Evolutionary conservation across 1,284 basidiomycete species (phyloP).

Genomic region (Boletus smithii): DNA sequence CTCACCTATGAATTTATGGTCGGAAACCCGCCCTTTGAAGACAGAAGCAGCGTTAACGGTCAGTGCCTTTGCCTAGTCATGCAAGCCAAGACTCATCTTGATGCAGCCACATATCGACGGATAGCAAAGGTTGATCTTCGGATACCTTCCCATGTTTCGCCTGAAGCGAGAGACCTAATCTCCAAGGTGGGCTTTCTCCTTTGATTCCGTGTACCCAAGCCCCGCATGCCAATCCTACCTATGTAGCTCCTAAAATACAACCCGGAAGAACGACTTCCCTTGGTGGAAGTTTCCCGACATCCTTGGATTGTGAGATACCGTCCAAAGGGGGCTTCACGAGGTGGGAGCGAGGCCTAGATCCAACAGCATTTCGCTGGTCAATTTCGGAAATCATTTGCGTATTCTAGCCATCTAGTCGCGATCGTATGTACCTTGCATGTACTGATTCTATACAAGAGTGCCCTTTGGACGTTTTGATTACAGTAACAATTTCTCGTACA

Average conservation of each 20-base stretch:
- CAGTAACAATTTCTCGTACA: no score
- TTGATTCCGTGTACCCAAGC: constrained; percentile 28
- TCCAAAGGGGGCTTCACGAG: constrained; percentile 36
- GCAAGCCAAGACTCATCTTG: constrained; percentile 4
- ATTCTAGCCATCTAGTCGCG: no score
- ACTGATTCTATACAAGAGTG: no score
- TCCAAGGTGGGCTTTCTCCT: constrained; percentile 40
- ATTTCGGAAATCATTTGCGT: neutral
- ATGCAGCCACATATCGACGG: constrained; percentile 78
- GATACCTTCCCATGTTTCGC: constrained; percentile 64
- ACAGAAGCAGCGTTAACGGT: constrained; percentile 75
- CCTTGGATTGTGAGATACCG: constrained; percentile 91
- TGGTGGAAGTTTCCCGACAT: constrained; percentile 79
- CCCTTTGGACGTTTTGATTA: no score
- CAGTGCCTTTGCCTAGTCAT: constrained; percentile 22
- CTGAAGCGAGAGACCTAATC: constrained; percentile 69
- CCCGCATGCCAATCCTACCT: constrained; percentile 16
- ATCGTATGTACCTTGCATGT: constrained; percentile 17
- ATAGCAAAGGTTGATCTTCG: constrained; percentile 82
- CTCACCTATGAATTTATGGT: constrained; percentile 94
- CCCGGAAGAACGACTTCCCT: constrained; percentile 78
- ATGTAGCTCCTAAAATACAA: constrained; percentile 87
- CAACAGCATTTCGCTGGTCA: neutral
- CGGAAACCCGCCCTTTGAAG: constrained; percentile 94
- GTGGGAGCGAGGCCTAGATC: constrained; percentile 24